Evolutionary conservation across 2,329 filamentous ascomycete species (phyloP).

Genomic region (Colletotrichum sp.): DNA sequence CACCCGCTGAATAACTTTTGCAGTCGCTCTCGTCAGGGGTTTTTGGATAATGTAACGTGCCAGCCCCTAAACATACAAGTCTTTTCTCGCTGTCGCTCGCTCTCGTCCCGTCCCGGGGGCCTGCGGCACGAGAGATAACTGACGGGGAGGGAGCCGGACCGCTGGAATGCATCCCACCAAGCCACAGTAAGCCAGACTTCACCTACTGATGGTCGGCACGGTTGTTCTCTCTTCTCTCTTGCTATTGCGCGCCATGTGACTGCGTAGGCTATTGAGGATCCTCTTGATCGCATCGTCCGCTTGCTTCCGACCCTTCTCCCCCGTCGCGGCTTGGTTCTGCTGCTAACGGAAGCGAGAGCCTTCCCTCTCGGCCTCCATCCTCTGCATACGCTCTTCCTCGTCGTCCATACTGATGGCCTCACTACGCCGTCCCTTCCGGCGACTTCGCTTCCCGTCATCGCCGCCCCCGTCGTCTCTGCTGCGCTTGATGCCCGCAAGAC

Average conservation of each 20-base stretch:
- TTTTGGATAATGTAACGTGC: not conserved
- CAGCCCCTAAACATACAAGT: not conserved
- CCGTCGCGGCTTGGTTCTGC: not conserved
- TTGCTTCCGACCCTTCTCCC: not conserved
- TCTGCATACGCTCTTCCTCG: constrained; percentile 57
- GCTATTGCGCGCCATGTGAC: not conserved
- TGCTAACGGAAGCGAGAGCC: constrained; percentile 51
- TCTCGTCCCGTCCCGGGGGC: not conserved
- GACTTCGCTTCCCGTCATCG: constrained; percentile 37
- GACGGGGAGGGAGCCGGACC: not conserved
- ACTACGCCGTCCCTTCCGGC: constrained; percentile 54
- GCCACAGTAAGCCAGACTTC: not conserved
- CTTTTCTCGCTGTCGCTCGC: not conserved
- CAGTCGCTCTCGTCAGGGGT: not conserved
- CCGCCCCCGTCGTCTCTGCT: constrained; percentile 47
- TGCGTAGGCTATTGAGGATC: not conserved
- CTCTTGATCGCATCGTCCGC: not conserved
- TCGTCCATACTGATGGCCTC: constrained; percentile 53
- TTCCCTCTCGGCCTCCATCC: constrained; percentile 66
- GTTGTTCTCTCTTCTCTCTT: not conserved
- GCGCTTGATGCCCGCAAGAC: constrained; percentile 54
- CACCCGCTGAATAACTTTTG: not conserved
- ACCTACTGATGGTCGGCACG: not conserved
- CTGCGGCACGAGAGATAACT: not conserved
- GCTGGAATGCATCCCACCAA: not conserved